Evolutionary conservation across 768 basidiomycete genomes (phyloP), one percentile per base, ranked within the genome.

Genomic region (Krasilnikovozyma curviuscula): DNA sequence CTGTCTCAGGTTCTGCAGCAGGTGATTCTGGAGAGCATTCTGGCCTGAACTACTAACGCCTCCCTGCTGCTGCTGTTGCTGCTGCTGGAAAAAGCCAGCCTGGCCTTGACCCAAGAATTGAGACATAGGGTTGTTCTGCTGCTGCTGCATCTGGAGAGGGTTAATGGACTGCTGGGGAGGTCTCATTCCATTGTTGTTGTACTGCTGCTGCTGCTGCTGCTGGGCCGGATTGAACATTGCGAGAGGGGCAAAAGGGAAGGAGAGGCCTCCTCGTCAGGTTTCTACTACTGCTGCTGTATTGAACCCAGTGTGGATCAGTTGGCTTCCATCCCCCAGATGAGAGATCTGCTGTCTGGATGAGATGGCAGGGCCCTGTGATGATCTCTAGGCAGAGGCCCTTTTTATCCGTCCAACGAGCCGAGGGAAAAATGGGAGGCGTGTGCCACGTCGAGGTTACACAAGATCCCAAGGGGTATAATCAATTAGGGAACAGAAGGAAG

Each of bases 171-270:
- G 35, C 8, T 35, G 25, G 10, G n/a, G 39, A 14, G 13, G 7
- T 14, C 28, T 1, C 52, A 52, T 30, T 45, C 40, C 52, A 43
- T 42, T 28, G 35, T 24, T 59, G 60, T 42, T 46, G 49, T 38
- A 50, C 48, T 7, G 53, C 46, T 28, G 57, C 53, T 46, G 54
- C 19, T 55, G 54, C 32, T 57, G 57, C 45, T 58, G 59, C 48
- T 46, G 53, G 24, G 31, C 28, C 25, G 32, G 19, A 16, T 41
- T 40, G 37, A 48, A 33, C 39, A 33, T 21, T 43, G 49, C 31
- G 35, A 33, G n/a, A 50, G 27, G 18, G 41, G 23, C 21, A 29
- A 43, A 44, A 50, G 43, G 9, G 41, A 40, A n/a, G 18, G 35
- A 27, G 5, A 21, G 33, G 29, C 41, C 32, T 43, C 23, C 30